Conservation (phyloP, 257 asterid genomes). For the Nicotiana tabacum region DNA sequence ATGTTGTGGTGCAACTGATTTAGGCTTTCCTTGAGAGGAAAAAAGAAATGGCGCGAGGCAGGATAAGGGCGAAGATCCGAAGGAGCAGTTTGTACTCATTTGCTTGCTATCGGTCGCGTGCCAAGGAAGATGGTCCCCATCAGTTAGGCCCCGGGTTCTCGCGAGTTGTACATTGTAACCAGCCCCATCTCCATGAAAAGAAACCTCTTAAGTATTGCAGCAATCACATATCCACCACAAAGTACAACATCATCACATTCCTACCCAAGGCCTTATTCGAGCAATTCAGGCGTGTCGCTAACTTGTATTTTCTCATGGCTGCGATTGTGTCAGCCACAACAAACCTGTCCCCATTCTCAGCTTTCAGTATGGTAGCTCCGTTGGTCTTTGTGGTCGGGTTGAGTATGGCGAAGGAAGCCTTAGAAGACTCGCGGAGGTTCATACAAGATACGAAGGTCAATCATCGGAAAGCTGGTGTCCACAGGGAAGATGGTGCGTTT, state of each 20-base stretch:
- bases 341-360: conserved; percentile 61
- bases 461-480: conserved; percentile 58
- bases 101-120: conserved; percentile 49
- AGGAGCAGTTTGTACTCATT: conserved; percentile 81
- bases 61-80: conserved; percentile 67
- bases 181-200: conserved; percentile 56
- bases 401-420: conserved; percentile 97
- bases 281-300: conserved; percentile 92
- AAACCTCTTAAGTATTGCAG: conserved; percentile 66
- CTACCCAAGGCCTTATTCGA: conserved; percentile 90
- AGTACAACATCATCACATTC: conserved; percentile 75
- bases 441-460: conserved; percentile 92
- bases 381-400: conserved; percentile 83
- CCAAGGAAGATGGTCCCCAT: conserved; percentile 38
- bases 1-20: background rate
- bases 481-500: conserved; percentile 62
- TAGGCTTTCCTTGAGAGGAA: conserved; percentile 17
- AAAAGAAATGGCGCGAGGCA: conserved; percentile 58
- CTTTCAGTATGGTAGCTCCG: conserved; percentile 87
- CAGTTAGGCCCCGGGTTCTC: conserved; percentile 79
- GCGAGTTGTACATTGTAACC: conserved; percentile 70
- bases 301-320: conserved; percentile 83
- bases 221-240: conserved; percentile 80
- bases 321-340: conserved; percentile 80
- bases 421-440: conserved; percentile 89